These are phyloP conservation scores for Petunia axillaris DNA, from an alignment of 257 asterid species.

Conservation along the genomic window DNA sequence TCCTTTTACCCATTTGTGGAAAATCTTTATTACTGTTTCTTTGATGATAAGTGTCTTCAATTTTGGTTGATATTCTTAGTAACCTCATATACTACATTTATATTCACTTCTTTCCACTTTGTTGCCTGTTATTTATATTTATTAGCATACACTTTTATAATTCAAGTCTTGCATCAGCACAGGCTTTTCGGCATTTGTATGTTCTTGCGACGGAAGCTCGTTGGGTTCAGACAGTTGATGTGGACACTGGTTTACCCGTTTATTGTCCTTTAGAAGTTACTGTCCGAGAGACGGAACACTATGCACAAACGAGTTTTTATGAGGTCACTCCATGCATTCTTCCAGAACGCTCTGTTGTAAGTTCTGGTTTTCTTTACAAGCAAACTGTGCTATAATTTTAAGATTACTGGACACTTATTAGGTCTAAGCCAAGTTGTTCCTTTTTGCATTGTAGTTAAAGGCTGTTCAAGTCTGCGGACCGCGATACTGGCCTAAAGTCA, in stretches of 20 bases:
- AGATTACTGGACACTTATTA: slow-evolving; percentile 4
- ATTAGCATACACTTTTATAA: slow-evolving; percentile 3
- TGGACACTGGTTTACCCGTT: slow-evolving; percentile 91
- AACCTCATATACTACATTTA: not conserved
- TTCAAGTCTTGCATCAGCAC: slow-evolving; percentile 26
- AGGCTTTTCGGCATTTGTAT: slow-evolving; percentile 98
- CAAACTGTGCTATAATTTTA: slow-evolving; percentile 14
- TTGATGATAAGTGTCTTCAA: not conserved
- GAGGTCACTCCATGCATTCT: slow-evolving; percentile 97
- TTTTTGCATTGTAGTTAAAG: slow-evolving; percentile 67
- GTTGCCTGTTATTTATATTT: slow-evolving; percentile 1
- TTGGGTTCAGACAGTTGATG: slow-evolving; percentile 96
- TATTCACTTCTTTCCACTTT: not conserved
- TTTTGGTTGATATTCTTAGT: slow-evolving; percentile 1
- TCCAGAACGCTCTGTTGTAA: slow-evolving; percentile 93
- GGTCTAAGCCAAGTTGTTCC: slow-evolving; percentile 26
- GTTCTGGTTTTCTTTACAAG: slow-evolving; percentile 34
- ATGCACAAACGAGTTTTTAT: slow-evolving; percentile 87
- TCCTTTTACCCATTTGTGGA: not conserved
- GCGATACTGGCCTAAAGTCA: slow-evolving; percentile 95
- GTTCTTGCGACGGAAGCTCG: slow-evolving; percentile 99
- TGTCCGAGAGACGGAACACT: slow-evolving; percentile 72
- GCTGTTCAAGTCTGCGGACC: slow-evolving; percentile 98
- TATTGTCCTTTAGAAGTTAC: slow-evolving; percentile 95
- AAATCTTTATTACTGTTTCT: not conserved